phyloP scores from a whole-genome alignment of 805 yeast genomes.

The Wickerhamomyces queroliae region DNA sequence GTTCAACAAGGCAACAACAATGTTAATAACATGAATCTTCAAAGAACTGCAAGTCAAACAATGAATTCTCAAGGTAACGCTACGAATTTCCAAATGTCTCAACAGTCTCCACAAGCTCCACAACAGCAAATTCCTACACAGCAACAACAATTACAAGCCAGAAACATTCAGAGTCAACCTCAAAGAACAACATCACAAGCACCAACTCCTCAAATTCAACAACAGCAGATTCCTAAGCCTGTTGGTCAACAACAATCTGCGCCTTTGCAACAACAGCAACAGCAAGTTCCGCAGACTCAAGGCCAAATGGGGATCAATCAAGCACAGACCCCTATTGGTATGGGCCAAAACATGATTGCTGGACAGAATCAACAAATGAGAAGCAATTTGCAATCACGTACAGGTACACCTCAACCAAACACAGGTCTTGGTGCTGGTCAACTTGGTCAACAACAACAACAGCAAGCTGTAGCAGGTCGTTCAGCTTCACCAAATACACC shows the following conservation, averaged over 20 bases:
- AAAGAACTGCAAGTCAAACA: not conserved
- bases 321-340: not conserved
- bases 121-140: constrained; percentile 6
- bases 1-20: constrained; percentile 3
- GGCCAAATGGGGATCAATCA: constrained; percentile 5
- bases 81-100: not conserved
- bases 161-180: constrained; percentile 13
- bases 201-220: not conserved
- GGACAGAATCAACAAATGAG: constrained; percentile 1
- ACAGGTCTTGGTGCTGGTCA: no score
- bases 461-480: constrained; percentile 5
- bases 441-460: no score
- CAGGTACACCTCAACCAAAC: constrained; percentile 17
- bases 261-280: constrained; percentile 6
- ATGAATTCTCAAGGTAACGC: not conserved
- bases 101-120: constrained; percentile 2
- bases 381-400: constrained; percentile 12
- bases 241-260: not conserved
- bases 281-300: constrained; percentile 6
- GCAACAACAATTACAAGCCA: constrained; percentile 14
- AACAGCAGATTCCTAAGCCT: constrained; percentile 3
- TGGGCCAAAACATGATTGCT: not conserved
- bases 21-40: not conserved
- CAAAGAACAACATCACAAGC: constrained; percentile 5
- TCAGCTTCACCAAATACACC: constrained; percentile 30